Conservation (phyloP, 345 rosid species). For the Noccaea bulbosa region DNA sequence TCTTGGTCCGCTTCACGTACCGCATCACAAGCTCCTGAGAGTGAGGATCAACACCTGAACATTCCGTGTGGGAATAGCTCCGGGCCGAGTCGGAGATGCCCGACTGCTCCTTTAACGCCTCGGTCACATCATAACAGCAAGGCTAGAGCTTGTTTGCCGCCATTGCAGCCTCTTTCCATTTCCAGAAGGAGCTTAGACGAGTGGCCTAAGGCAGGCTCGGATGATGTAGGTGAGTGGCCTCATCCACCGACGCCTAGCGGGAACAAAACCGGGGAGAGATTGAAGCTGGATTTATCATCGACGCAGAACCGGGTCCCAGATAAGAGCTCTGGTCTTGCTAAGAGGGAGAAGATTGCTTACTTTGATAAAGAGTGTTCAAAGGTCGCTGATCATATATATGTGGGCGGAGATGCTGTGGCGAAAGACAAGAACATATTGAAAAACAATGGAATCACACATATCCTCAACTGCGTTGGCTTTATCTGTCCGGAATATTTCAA, state of each 20-base stretch:
- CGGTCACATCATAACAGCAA: conserved; percentile 86
- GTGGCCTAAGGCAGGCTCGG: conserved; percentile 98
- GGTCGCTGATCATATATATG: conserved; percentile 91
- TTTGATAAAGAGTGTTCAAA: conserved; percentile 97
- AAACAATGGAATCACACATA: conserved; percentile 88
- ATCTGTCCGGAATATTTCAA: conserved; percentile 97
- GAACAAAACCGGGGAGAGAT: conserved; percentile 78
- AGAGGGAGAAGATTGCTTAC: conserved; percentile 92
- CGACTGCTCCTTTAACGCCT: conserved; percentile 76
- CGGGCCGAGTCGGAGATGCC: conserved; percentile 62
- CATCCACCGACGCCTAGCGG: conserved; percentile 90
- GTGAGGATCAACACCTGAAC: conserved; percentile 53
- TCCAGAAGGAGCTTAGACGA: conserved; percentile 93
- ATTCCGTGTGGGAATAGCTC: conserved; percentile 48
- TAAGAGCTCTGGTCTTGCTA: conserved; percentile 70
- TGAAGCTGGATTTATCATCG: conserved; percentile 89
- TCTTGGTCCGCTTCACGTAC: conserved; percentile 98
- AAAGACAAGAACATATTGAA: conserved; percentile 77
- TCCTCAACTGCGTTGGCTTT: conserved; percentile 94
- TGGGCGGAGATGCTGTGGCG: conserved; percentile 99
- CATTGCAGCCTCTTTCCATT: conserved; percentile 90
- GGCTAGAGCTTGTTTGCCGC: conserved; percentile 92
- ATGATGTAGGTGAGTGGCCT: conserved; percentile 97
- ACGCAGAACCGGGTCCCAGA: conserved; percentile 63
- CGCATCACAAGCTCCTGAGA: conserved; percentile 56